These are phyloP conservation scores for Biscogniauxia marginata DNA, from an alignment of 2,329 filamentous ascomycete species.

Conservation along the genomic window DNA sequence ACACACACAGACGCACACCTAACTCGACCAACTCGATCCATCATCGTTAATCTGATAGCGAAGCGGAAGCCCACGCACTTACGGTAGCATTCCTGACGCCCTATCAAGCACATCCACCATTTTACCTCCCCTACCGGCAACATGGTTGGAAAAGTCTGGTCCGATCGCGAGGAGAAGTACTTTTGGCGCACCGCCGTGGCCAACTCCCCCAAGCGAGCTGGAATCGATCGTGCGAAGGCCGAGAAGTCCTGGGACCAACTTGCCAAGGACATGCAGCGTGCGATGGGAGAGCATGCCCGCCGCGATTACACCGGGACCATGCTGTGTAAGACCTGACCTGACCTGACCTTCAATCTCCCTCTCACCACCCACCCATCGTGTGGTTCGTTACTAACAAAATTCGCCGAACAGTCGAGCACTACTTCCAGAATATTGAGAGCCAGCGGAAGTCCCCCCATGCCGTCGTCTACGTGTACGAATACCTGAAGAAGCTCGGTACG, in stretches of 20 bases:
- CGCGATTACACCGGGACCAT: slow-evolving; percentile 40
- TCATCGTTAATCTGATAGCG: not conserved
- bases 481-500: slow-evolving; percentile 25
- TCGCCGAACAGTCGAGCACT: slow-evolving; percentile 41
- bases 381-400: not conserved
- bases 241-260: slow-evolving; percentile 38
- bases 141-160: slow-evolving; percentile 54
- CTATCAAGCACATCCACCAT: not conserved
- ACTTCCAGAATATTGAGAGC: slow-evolving; percentile 43
- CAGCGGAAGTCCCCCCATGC: slow-evolving; percentile 39
- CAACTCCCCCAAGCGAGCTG: slow-evolving; percentile 35
- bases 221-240: slow-evolving; percentile 24
- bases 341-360: slow-evolving; percentile 8
- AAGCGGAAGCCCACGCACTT: not conserved
- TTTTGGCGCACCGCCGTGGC: slow-evolving; percentile 47
- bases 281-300: slow-evolving; percentile 35
- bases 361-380: not conserved
- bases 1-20: too few species aligned
- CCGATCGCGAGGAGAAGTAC: slow-evolving; percentile 44
- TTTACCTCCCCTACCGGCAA: not conserved
- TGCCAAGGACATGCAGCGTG: slow-evolving; percentile 38
- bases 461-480: slow-evolving; percentile 33
- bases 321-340: slow-evolving; percentile 37
- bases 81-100: not conserved
- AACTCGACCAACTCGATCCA: not conserved